Conservation (phyloP, 371 early-diverging fungal species). For the Haplosporangium sp. region DNA sequence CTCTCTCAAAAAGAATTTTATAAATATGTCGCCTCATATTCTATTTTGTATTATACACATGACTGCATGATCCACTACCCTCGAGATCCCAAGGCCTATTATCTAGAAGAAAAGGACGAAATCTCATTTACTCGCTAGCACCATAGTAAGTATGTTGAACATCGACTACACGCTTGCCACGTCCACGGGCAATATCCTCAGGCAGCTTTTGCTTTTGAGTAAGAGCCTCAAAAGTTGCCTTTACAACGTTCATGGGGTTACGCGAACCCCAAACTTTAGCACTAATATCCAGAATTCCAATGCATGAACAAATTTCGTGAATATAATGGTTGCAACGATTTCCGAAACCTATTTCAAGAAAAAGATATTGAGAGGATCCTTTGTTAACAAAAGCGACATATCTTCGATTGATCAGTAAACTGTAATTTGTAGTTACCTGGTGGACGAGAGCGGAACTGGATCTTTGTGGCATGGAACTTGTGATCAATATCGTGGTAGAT, state of each 20-base stretch:
- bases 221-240: conserved; percentile 96
- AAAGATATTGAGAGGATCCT: background rate
- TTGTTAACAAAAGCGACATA: background rate
- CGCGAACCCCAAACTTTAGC: conserved; percentile 93
- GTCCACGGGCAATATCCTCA: conserved; percentile 86
- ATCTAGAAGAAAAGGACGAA: background rate
- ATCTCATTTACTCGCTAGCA: conserved; percentile 57
- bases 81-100: conserved; percentile 2
- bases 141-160: conserved; percentile 87
- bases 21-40: background rate
- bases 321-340: conserved; percentile 91
- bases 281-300: conserved; percentile 93
- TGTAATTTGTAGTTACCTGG: conserved; percentile 77
- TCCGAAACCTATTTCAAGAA: conserved; percentile 82
- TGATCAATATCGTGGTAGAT: conserved; percentile 88
- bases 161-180: conserved; percentile 93
- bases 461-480: conserved; percentile 90
- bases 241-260: conserved; percentile 98
- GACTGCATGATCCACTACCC: background rate
- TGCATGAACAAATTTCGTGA: conserved; percentile 95
- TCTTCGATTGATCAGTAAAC: background rate
- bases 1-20: too few relatives aligned
- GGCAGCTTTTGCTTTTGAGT: conserved; percentile 81
- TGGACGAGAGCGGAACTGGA: conserved; percentile 88
- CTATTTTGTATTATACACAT: background rate